Conservation (phyloP, 2,329 filamentous ascomycete genomes). For the Fusarium pininemorale region DNA sequence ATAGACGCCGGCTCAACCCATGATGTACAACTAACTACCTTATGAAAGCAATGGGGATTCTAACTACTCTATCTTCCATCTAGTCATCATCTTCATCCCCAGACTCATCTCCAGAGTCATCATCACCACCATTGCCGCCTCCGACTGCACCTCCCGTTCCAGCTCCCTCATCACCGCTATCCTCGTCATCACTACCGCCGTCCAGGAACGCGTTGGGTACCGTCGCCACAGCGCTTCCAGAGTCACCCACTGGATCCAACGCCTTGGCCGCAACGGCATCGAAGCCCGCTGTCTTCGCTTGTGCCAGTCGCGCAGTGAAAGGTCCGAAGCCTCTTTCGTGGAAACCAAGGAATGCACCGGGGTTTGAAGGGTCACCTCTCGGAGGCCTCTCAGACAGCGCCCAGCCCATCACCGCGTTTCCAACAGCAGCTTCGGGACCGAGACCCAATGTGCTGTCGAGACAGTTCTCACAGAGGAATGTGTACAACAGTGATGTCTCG, state of each 20-base stretch:
- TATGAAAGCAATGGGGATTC: fast-evolving
- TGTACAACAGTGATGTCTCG: neutral
- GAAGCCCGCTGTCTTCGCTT: neutral
- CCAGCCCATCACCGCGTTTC: slow-evolving; percentile 11
- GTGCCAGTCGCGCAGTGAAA: neutral
- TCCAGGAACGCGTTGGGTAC: neutral
- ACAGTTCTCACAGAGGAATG: slow-evolving; percentile 7
- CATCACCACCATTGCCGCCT: neutral
- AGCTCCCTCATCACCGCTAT: neutral
- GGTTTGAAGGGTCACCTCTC: neutral
- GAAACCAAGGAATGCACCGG: neutral
- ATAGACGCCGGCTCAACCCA: fast-evolving
- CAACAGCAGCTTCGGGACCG: neutral
- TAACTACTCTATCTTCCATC: fast-evolving
- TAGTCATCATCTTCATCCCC: neutral
- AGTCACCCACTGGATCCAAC: neutral
- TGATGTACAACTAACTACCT: neutral
- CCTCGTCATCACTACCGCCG: neutral
- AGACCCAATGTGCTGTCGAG: neutral
- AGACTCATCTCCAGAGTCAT: neutral
- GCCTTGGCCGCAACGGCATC: slow-evolving; percentile 1
- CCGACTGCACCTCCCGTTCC: neutral
- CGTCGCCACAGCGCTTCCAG: neutral
- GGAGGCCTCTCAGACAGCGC: neutral
- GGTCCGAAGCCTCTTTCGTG: neutral